Percentiles rank a stretch among this genome's conserved stretches.
These are phyloP conservation scores for Triglochin maritima DNA, from an alignment of 106 monocot species.

Conservation along the genomic window DNA sequence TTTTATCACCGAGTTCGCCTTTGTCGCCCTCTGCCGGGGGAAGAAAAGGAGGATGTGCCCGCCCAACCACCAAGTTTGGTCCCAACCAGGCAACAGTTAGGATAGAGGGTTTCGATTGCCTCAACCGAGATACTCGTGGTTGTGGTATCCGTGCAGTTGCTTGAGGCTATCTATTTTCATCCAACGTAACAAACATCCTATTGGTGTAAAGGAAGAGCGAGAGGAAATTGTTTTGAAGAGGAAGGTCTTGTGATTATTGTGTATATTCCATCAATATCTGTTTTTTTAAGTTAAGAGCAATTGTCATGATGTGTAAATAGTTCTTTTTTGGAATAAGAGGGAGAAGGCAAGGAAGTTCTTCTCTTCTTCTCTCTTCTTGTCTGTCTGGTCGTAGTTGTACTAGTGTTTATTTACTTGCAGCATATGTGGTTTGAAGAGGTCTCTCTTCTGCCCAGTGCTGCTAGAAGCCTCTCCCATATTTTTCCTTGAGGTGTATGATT, in stretches of 20 bases:
- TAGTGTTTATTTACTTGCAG: not conserved
- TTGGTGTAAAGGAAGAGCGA: not conserved
- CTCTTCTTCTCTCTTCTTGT: not conserved
- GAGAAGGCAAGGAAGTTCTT: not conserved
- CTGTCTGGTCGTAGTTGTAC: not conserved
- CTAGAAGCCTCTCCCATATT: not conserved
- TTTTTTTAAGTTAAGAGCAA: not conserved
- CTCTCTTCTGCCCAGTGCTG: not conserved
- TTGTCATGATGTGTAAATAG: not conserved
- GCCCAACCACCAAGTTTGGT: conserved; percentile 14
- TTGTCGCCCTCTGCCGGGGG: conserved; percentile 2
- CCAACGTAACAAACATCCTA: not conserved
- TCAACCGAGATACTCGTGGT: conserved; percentile 4
- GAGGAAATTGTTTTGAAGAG: not conserved
- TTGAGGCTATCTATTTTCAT: not conserved
- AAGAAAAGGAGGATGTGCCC: not conserved
- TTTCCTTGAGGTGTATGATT: too few relatives aligned
- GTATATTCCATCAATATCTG: not conserved
- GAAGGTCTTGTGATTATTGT: conserved; percentile 12
- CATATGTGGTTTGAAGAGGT: not conserved
- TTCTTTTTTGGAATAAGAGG: not conserved
- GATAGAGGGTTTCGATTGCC: conserved; percentile 24
- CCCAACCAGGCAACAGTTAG: conserved; percentile 13
- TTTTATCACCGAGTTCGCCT: not conserved
- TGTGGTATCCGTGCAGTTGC: conserved; percentile 21